These are phyloP conservation scores for Tulasnella sp. DNA, from an alignment of 768 basidiomycete species.

Conservation along the genomic window DNA sequence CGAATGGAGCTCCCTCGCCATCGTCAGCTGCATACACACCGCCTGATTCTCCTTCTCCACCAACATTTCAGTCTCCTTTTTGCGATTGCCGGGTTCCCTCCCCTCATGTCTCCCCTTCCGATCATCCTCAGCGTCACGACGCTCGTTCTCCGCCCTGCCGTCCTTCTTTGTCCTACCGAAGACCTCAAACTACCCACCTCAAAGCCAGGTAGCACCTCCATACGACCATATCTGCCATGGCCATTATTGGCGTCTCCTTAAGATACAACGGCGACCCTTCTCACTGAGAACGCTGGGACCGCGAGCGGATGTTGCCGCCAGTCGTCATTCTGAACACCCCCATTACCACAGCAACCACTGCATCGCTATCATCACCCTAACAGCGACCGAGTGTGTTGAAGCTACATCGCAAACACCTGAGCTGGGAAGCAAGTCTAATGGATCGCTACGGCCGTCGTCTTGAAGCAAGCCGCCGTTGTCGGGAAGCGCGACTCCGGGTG, in stretches of 20 bases:
- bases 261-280: conserved; percentile 26
- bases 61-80: background rate
- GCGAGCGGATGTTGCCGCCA: conserved; percentile 7
- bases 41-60: background rate
- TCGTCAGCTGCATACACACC: conserved; percentile 1
- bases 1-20: conserved; percentile 32
- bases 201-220: conserved; percentile 14
- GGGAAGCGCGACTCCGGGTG: background rate
- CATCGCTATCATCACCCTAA: background rate
- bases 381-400: background rate
- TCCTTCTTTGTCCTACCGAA: background rate
- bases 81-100: background rate
- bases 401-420: conserved; percentile 6
- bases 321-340: background rate
- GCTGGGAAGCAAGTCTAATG: background rate
- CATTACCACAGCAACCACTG: conserved; percentile 7
- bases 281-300: background rate
- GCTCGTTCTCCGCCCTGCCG: background rate
- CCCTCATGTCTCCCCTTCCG: conserved; percentile 30
- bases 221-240: conserved; percentile 19
- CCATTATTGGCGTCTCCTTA: background rate
- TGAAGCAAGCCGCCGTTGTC: background rate
- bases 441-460: background rate
- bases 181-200: background rate
- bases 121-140: conserved; percentile 20